phyloP scores from a whole-genome alignment of 2,329 filamentous ascomycete genomes.

The Nannizziopsis arthrosporioides region DNA sequence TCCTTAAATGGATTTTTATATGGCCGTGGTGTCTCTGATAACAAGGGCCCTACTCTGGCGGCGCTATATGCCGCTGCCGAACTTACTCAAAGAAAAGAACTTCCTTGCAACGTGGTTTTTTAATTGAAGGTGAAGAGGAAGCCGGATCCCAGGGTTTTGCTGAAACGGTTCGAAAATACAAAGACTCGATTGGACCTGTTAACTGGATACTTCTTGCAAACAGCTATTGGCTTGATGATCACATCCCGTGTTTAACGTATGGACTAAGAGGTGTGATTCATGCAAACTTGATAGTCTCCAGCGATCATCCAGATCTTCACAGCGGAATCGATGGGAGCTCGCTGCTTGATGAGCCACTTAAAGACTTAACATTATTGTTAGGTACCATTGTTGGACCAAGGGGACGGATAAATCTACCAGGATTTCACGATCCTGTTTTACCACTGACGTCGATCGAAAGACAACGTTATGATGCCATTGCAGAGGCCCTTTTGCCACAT shows the following conservation, averaged over 20 bases:
- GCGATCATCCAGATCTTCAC: conserved; percentile 76
- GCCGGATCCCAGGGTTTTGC: conserved; percentile 85
- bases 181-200: conserved; percentile 72
- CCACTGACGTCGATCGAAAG: conserved; percentile 64
- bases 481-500: conserved; percentile 59
- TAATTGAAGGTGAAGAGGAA: conserved; percentile 79
- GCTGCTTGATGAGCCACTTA: conserved; percentile 74
- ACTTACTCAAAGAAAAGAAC: conserved; percentile 65
- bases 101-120: conserved; percentile 84
- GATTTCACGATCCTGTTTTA: conserved; percentile 77
- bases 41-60: conserved; percentile 91
- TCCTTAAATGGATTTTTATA: conserved; percentile 89
- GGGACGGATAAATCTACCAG: conserved; percentile 72
- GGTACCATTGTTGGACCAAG: conserved; percentile 68
- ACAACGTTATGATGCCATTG: conserved; percentile 72
- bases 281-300: conserved; percentile 78
- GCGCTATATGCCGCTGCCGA: conserved; percentile 90
- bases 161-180: conserved; percentile 66
- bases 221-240: conserved; percentile 96
- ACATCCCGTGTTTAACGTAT: conserved; percentile 90
- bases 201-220: conserved; percentile 94
- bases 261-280: conserved; percentile 88
- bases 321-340: conserved; percentile 93
- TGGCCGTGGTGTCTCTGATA: conserved; percentile 90
- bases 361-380: conserved; percentile 75